Evolutionary conservation across 2,329 filamentous ascomycete genomes (phyloP).

Genomic region (Cercospora berteroae): DNA sequence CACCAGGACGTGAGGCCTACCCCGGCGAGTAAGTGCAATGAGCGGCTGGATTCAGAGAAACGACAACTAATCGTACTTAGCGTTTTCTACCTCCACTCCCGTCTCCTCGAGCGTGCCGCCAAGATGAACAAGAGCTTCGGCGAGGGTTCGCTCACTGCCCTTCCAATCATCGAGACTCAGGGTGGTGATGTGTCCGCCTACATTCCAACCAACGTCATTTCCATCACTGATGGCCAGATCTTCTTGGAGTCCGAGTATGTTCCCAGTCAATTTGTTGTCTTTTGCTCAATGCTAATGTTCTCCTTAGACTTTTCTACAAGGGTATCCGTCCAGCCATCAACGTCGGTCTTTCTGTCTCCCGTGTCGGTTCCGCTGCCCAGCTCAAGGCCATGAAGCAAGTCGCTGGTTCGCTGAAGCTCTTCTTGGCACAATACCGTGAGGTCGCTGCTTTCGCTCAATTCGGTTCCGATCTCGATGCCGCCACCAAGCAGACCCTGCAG

Average conservation of each 20-base stretch:
- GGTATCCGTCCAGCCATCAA: slow-evolving; percentile 99
- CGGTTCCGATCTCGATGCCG: slow-evolving; percentile 98
- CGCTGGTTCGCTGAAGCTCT: slow-evolving; percentile 98
- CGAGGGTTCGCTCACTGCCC: slow-evolving; percentile 92
- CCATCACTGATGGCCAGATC: slow-evolving; percentile 99
- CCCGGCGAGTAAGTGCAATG: slow-evolving; percentile 70
- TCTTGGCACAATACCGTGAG: slow-evolving; percentile 99
- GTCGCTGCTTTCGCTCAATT: slow-evolving; percentile 99
- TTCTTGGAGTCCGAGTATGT: slow-evolving; percentile 85
- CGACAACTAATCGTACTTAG: slow-evolving; percentile 30
- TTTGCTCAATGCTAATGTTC: background rate
- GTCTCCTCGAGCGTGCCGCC: slow-evolving; percentile 97
- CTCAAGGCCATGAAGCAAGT: slow-evolving; percentile 99
- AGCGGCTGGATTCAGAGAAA: slow-evolving; percentile 1
- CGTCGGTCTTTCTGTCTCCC: slow-evolving; percentile 99
- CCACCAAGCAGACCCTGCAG: slow-evolving; percentile 96
- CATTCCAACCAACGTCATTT: slow-evolving; percentile 99
- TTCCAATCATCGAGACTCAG: slow-evolving; percentile 98
- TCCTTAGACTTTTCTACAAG: slow-evolving; percentile 87
- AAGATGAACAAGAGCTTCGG: slow-evolving; percentile 94
- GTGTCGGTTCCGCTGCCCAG: slow-evolving; percentile 99
- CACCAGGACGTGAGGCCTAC: slow-evolving; percentile 98
- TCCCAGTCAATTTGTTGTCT: background rate
- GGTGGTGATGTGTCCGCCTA: slow-evolving; percentile 99
- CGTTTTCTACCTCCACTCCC: slow-evolving; percentile 98